Evolutionary conservation across 2,329 filamentous ascomycete genomes (phyloP).

Genomic region (Cercospora sp.): DNA sequence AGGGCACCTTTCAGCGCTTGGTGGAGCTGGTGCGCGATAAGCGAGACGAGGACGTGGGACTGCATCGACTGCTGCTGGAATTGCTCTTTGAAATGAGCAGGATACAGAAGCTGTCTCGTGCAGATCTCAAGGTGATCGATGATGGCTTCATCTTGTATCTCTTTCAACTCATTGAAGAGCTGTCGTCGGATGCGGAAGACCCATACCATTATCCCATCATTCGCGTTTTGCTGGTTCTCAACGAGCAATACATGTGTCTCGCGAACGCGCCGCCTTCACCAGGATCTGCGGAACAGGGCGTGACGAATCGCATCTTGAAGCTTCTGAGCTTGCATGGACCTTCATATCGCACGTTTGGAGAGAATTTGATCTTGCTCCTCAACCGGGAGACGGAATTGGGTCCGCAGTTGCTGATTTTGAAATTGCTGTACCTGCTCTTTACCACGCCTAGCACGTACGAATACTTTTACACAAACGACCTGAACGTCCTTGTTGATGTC

Average conservation of each 20-base stretch:
- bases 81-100: slow-evolving; percentile 95
- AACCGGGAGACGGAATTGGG: slow-evolving; percentile 94
- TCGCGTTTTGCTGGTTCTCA: slow-evolving; percentile 88
- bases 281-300: slow-evolving; percentile 34
- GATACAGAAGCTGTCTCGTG: slow-evolving; percentile 74
- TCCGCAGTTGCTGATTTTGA: slow-evolving; percentile 91
- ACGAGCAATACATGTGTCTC: slow-evolving; percentile 94
- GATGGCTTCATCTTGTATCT: slow-evolving; percentile 83
- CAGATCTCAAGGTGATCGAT: slow-evolving; percentile 69
- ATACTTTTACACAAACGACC: slow-evolving; percentile 98
- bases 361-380: slow-evolving; percentile 91
- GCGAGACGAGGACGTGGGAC: slow-evolving; percentile 41
- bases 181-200: slow-evolving; percentile 83
- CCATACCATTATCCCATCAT: slow-evolving; percentile 97
- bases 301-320: slow-evolving; percentile 94
- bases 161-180: slow-evolving; percentile 81
- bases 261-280: slow-evolving; percentile 56
- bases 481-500: slow-evolving; percentile 90
- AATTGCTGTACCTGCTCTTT: slow-evolving; percentile 92
- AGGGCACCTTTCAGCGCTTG: slow-evolving; percentile 79
- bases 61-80: slow-evolving; percentile 81
- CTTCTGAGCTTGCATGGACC: slow-evolving; percentile 78
- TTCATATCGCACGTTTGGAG: slow-evolving; percentile 88
- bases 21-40: slow-evolving; percentile 74
- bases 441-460: slow-evolving; percentile 89